Evolutionary conservation across 192 early-diverging fungal genomes (phyloP).

Genomic region (Gryganskiella cystojenkinii): DNA sequence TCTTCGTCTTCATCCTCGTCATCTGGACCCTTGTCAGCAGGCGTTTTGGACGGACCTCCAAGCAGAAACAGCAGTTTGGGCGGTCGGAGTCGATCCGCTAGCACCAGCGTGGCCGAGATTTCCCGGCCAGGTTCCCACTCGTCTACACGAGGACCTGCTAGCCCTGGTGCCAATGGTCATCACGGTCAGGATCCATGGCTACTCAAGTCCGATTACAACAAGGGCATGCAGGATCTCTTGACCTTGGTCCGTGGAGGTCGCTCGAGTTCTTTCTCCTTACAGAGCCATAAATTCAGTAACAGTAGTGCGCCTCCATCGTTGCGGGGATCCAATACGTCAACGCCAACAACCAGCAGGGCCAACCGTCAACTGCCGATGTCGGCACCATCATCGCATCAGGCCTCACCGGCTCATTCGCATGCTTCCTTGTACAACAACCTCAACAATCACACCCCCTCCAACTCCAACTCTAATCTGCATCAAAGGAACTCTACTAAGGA

Average conservation of each 20-base stretch:
- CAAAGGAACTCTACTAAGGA: conserved; percentile 18
- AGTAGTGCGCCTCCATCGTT: conserved; percentile 30
- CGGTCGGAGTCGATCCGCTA: conserved; percentile 38
- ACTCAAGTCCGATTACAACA: conserved; percentile 45
- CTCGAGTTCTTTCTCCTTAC: conserved; percentile 25
- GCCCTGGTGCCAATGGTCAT: no score
- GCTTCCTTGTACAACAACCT: conserved; percentile 27
- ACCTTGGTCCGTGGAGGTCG: conserved; percentile 46
- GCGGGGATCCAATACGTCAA: not conserved
- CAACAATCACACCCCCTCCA: not conserved
- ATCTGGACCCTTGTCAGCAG: conserved; percentile 3
- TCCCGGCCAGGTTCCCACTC: not conserved
- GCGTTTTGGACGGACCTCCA: not conserved
- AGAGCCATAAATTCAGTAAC: not conserved
- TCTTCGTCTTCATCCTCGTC: conserved; percentile 12
- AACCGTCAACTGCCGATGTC: no score
- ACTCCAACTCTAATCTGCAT: not conserved
- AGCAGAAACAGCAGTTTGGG: not conserved
- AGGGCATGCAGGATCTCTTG: conserved; percentile 47
- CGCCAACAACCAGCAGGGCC: not conserved
- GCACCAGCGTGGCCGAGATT: conserved; percentile 28
- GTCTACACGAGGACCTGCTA: not conserved
- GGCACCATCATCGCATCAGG: conserved; percentile 7
- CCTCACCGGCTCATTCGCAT: conserved; percentile 4
- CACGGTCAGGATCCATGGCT: conserved; percentile 35